phyloP scores from a whole-genome alignment of 768 basidiomycete species.

The Leucocoprinus leucothites region DNA sequence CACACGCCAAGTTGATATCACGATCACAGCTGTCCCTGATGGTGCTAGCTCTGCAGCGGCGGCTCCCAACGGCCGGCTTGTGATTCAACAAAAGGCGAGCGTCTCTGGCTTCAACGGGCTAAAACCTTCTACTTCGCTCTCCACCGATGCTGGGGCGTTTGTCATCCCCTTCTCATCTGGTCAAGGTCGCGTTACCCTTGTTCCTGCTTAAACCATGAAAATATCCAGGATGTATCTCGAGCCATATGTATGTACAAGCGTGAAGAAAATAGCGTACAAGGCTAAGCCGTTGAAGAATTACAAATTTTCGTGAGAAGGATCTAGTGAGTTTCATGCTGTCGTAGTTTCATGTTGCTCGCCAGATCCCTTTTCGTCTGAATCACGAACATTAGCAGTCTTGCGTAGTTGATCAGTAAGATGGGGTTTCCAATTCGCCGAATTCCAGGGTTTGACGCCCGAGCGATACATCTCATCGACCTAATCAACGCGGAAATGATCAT shows the following conservation, averaged over 20 bases:
- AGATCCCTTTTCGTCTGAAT: slow-evolving; percentile 14
- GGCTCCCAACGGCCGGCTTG: slow-evolving; percentile 42
- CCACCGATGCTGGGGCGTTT: slow-evolving; percentile 43
- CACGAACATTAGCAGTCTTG: slow-evolving; percentile 15
- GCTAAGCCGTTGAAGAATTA: too few species aligned
- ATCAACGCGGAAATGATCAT: not conserved
- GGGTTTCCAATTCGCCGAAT: slow-evolving; percentile 57
- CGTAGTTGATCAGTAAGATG: slow-evolving; percentile 41
- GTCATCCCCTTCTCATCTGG: slow-evolving; percentile 41
- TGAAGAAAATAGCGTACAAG: too few species aligned
- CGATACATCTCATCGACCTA: slow-evolving; percentile 77
- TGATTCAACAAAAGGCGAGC: slow-evolving; percentile 40
- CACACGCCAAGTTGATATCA: slow-evolving; percentile 34
- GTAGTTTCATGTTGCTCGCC: slow-evolving; percentile 11
- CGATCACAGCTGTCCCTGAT: slow-evolving; percentile 36
- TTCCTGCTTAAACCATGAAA: slow-evolving; percentile 1
- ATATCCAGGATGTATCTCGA: not conserved
- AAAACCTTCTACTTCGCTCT: slow-evolving; percentile 34
- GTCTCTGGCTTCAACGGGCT: slow-evolving; percentile 36
- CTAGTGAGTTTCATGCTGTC: not conserved
- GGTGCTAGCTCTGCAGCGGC: slow-evolving; percentile 38
- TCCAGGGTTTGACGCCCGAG: slow-evolving; percentile 65
- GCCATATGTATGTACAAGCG: too few species aligned
- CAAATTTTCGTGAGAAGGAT: too few species aligned
- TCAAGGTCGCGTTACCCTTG: slow-evolving; percentile 31